phyloP scores from a whole-genome alignment of 495 filamentous ascomycete genomes.

The Penicillium malachiteum region DNA sequence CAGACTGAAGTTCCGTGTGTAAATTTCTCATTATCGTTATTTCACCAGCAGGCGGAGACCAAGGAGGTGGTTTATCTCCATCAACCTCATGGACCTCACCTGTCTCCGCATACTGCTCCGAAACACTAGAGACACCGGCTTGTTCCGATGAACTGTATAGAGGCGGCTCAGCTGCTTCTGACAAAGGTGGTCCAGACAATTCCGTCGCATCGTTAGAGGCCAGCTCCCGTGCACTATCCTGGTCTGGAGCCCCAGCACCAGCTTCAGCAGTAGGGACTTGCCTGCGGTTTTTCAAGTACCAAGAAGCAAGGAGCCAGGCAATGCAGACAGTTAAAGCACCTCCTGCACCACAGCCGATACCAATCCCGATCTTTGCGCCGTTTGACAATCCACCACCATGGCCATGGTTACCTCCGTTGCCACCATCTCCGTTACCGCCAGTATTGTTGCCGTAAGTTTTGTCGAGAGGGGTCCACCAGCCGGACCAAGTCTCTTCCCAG shows the following conservation, averaged over 20 bases:
- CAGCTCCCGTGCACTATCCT: background rate
- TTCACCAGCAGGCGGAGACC: background rate
- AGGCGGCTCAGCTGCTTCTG: background rate
- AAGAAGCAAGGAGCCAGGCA: background rate
- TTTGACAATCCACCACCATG: constrained; percentile 18
- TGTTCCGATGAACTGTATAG: background rate
- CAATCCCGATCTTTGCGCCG: constrained; percentile 32
- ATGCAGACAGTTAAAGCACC: background rate
- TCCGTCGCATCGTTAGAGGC: background rate
- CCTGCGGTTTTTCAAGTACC: background rate
- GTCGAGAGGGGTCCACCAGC: background rate
- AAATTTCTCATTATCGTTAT: too few relatives aligned
- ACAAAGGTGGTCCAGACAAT: background rate
- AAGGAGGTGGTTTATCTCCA: background rate
- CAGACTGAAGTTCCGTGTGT: too few relatives aligned
- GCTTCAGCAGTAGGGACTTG: background rate
- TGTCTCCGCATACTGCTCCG: background rate
- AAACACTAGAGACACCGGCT: background rate
- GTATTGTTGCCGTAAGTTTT: too few relatives aligned
- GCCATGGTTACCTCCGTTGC: too few relatives aligned
- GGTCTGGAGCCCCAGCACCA: background rate
- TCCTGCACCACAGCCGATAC: constrained; percentile 15
- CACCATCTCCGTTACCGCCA: too few relatives aligned
- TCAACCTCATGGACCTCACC: background rate
- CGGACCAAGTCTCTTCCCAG: background rate